Evolutionary conservation across 2,329 filamentous ascomycete species (phyloP).

Genomic region (Claviceps quebecensis): DNA sequence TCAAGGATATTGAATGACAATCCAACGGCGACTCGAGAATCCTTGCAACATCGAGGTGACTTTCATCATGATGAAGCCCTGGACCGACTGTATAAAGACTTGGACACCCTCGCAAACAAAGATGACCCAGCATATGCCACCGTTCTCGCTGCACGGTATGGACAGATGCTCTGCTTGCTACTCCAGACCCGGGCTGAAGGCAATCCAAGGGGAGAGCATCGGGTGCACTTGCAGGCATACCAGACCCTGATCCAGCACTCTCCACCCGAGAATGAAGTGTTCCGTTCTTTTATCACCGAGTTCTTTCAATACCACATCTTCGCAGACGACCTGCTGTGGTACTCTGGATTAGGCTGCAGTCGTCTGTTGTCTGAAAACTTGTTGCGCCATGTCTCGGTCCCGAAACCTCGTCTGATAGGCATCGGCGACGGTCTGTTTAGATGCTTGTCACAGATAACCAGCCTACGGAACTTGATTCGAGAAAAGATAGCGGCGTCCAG

Average conservation of each 20-base stretch:
- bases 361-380: slow-evolving; percentile 30
- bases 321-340: slow-evolving; percentile 46
- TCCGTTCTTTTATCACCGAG: slow-evolving; percentile 50
- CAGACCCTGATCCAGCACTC: slow-evolving; percentile 52
- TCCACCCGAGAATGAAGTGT: slow-evolving; percentile 50
- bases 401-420: slow-evolving; percentile 52
- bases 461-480: slow-evolving; percentile 61
- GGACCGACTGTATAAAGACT: slow-evolving; percentile 34
- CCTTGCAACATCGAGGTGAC: slow-evolving; percentile 35
- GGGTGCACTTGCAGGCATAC: slow-evolving; percentile 66
- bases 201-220: slow-evolving; percentile 51
- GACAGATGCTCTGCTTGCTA: slow-evolving; percentile 48
- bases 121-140: slow-evolving; percentile 30
- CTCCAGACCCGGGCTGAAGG: slow-evolving; percentile 45
- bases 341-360: slow-evolving; percentile 23
- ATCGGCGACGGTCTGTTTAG: slow-evolving; percentile 71
- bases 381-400: slow-evolving; percentile 26
- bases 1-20: slow-evolving; percentile 36
- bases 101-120: slow-evolving; percentile 27
- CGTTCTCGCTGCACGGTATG: slow-evolving; percentile 41
- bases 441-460: slow-evolving; percentile 65
- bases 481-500: slow-evolving; percentile 45
- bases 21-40: slow-evolving; percentile 30
- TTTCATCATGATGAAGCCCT: slow-evolving; percentile 43
- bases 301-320: slow-evolving; percentile 77